Conservation (phyloP, 306 rosid species). For the Inga laurina region DNA sequence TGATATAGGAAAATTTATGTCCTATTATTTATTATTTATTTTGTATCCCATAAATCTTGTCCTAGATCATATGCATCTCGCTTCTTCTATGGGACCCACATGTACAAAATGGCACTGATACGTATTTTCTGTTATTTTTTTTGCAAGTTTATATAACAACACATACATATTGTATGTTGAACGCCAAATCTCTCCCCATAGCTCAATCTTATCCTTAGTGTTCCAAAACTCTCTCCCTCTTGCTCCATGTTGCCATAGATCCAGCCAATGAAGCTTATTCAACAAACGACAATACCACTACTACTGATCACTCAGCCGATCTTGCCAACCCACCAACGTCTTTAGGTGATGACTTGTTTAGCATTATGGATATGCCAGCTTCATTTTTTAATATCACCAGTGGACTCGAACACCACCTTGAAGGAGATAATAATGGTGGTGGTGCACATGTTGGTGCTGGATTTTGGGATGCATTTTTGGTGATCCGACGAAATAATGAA, state of each 20-base stretch:
- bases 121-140: neutral
- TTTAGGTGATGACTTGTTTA: neutral
- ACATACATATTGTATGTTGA: neutral
- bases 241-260: neutral
- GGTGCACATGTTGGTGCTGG: too few relatives aligned
- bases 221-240: neutral
- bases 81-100: neutral
- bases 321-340: neutral
- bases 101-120: neutral
- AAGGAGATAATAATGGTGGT: too few relatives aligned
- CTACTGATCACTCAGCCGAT: neutral
- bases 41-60: too few relatives aligned
- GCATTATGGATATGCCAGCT: neutral
- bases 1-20: too few relatives aligned
- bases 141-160: neutral
- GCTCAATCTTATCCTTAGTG: neutral
- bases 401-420: too few relatives aligned
- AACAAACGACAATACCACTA: neutral
- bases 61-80: neutral
- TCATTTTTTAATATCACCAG: too few relatives aligned
- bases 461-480: too few relatives aligned
- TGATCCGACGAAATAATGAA: too few relatives aligned
- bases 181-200: neutral
- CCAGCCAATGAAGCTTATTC: neutral
- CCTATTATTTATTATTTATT: too few relatives aligned